Evolutionary conservation across 1,139 yeast species (phyloP).

Genomic region (Magnusiomyces starmeri): DNA sequence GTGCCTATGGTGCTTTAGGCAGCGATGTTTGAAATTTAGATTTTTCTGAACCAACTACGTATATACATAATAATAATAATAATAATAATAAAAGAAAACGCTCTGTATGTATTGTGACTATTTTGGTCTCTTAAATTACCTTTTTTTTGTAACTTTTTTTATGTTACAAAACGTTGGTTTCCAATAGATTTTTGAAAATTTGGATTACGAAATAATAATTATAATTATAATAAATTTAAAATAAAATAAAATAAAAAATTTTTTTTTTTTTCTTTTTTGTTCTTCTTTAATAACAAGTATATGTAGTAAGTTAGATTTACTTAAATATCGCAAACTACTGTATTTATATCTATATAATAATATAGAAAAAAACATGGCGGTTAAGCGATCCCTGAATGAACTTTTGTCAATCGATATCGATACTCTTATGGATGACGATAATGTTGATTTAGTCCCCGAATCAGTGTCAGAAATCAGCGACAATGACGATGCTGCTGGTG

Average conservation of each 20-base stretch:
- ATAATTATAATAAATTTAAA: no score
- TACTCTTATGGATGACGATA: constrained; percentile 23
- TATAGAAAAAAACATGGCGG: constrained; percentile 8
- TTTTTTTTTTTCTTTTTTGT: neutral
- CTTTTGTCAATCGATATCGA: constrained; percentile 27
- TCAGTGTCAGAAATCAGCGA: constrained; percentile 17
- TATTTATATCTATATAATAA: neutral
- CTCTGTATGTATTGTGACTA: no score
- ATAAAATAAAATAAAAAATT: neutral
- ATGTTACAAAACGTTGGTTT: no score
- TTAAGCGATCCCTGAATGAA: constrained; percentile 28
- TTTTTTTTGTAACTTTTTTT: no score
- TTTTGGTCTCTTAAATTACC: no score
- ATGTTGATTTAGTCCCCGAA: constrained; percentile 19
- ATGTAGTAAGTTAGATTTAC: no score
- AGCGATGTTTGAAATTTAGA: constrained; percentile 26
- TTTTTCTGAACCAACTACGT: no score
- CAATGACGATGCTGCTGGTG: constrained; percentile 39
- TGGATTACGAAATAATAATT: no score
- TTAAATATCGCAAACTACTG: neutral
- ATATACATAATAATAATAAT: no score
- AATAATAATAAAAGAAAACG: no score
- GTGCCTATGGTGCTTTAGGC: constrained; percentile 40
- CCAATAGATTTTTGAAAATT: no score
- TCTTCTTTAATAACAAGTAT: neutral